Evolutionary conservation across 345 rosid species (phyloP).

Genomic region (Melaleuca alternifolia): DNA sequence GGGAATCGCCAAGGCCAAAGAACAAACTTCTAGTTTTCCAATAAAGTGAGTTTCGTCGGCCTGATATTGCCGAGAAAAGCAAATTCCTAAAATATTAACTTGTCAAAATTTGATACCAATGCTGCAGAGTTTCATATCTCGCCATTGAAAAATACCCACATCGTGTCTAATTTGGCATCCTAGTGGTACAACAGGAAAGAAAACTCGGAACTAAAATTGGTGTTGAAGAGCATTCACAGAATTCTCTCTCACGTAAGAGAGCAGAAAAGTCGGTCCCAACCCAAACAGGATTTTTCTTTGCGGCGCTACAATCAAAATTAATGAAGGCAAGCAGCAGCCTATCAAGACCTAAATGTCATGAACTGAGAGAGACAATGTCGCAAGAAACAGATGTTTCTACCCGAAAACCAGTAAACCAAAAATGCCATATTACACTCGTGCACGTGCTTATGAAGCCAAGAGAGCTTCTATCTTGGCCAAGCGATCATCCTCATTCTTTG

Average conservation of each 20-base stretch:
- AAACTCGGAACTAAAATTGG: neutral
- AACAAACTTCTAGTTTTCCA: neutral
- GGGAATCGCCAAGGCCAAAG: neutral
- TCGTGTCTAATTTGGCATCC: neutral
- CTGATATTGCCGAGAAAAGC: neutral
- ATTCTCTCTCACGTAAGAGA: neutral
- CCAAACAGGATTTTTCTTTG: neutral
- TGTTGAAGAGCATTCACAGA: neutral
- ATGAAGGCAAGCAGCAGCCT: neutral
- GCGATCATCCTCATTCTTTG: constrained; percentile 76
- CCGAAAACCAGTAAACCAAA: neutral
- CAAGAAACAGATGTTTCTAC: neutral
- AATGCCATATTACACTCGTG: neutral
- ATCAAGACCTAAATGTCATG: neutral
- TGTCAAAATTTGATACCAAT: neutral
- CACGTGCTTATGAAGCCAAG: constrained; percentile 32
- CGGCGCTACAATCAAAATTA: neutral
- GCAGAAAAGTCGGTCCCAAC: neutral
- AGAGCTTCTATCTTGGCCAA: constrained; percentile 88
- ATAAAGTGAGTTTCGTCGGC: neutral
- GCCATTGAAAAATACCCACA: neutral
- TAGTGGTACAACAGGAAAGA: neutral
- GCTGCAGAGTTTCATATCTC: neutral
- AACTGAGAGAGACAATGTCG: neutral
- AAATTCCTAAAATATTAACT: neutral